Conservation (phyloP, 257 asterid genomes). For the Penstemon newberryi region DNA sequence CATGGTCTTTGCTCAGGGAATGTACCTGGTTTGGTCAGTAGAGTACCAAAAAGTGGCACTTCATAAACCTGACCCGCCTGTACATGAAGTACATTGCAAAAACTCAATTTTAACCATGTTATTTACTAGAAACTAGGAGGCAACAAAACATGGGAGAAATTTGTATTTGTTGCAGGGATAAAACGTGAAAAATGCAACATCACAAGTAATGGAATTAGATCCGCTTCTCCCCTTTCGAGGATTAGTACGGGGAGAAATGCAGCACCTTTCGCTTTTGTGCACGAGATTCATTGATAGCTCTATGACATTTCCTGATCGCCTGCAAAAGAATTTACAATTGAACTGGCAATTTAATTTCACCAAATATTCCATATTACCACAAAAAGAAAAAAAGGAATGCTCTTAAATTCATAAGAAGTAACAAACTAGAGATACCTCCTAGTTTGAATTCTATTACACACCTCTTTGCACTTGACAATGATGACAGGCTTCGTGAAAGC, state of each 20-base stretch:
- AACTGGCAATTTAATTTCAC: conserved; percentile 20
- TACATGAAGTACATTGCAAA: conserved; percentile 5
- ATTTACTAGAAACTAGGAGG: conserved; percentile 10
- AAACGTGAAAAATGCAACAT: conserved; percentile 9
- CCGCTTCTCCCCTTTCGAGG: conserved; percentile 18
- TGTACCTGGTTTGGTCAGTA: conserved; percentile 68
- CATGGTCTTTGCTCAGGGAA: conserved; percentile 93
- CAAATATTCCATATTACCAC: conserved; percentile 8
- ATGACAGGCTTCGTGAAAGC: conserved; percentile 57
- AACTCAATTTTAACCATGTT: conserved; percentile 10
- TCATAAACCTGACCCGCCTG: conserved; percentile 99
- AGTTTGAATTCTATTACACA: conserved; percentile 30
- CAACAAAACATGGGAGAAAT: conserved; percentile 5
- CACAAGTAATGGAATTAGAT: conserved; percentile 12
- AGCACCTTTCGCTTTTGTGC: conserved; percentile 91
- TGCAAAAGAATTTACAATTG: conserved; percentile 39
- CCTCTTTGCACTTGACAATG: conserved; percentile 88
- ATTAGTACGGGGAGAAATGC: conserved; percentile 32
- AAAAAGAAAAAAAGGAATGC: conserved; percentile 17
- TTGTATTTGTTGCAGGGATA: conserved; percentile 6
- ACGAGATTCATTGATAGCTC: conserved; percentile 95
- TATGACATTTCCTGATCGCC: conserved; percentile 88
- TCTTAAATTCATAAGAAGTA: conserved; percentile 3
- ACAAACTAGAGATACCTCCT: conserved; percentile 16
- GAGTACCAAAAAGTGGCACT: conserved; percentile 82